Conservation (phyloP, 306 rosid species). For the Oemleria cerasiformis region DNA sequence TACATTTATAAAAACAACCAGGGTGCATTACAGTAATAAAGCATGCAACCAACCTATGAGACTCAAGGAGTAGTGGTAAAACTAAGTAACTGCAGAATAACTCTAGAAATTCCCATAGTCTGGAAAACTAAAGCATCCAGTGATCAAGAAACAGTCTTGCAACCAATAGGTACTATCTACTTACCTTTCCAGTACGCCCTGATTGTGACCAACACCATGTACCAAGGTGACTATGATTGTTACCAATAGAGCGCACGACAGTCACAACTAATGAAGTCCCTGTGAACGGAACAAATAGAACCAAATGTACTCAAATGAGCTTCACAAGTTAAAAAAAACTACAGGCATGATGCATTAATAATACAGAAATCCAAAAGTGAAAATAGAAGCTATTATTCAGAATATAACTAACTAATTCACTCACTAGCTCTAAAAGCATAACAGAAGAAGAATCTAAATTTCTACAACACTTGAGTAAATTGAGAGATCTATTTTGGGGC, state of each 20-base stretch:
- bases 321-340: slow-evolving; percentile 12
- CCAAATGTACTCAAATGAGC: slow-evolving; percentile 22
- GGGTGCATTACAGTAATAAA: background rate
- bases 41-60: slow-evolving; percentile 1
- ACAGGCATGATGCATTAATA: slow-evolving; percentile 5
- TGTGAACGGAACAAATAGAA: slow-evolving; percentile 26
- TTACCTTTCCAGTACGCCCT: slow-evolving; percentile 86
- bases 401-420: background rate
- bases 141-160: background rate
- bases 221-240: slow-evolving; percentile 77
- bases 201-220: slow-evolving; percentile 84
- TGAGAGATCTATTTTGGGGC: background rate
- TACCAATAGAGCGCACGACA: slow-evolving; percentile 82
- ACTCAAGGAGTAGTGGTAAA: background rate
- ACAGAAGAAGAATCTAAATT: slow-evolving; percentile 17
- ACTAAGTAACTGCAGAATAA: background rate
- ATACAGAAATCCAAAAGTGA: slow-evolving; percentile 10
- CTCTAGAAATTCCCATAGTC: background rate
- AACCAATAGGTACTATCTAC: slow-evolving; percentile 17
- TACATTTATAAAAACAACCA: slow-evolving; percentile 1
- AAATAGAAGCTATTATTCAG: background rate
- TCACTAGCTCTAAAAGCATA: slow-evolving; percentile 9
- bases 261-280: slow-evolving; percentile 91
- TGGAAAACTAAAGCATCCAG: slow-evolving; percentile 4
- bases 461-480: background rate